Base-by-base conservation (phyloP, 2,329 filamentous ascomycete genomes). In the Colletotrichum abscissum region DNA sequence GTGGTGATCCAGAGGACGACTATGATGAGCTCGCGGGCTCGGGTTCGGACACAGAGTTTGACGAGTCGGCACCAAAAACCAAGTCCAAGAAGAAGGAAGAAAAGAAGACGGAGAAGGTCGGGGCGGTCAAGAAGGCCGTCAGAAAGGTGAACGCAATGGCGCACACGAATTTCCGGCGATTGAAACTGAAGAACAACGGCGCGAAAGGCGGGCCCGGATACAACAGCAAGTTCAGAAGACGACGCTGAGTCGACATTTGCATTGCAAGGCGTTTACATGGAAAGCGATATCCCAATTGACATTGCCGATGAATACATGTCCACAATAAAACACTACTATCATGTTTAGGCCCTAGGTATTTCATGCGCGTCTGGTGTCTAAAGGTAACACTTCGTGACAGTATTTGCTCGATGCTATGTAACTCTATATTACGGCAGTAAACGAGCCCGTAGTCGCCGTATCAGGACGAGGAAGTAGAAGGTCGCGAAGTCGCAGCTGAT, bases 121-220 rank as follows among this genome's bases (percentile, higher is more conserved):
- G 85, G 19, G 80, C 81, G 46, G 84, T 90, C 57, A 88, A 87
- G 79, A 89, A 87, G 79, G 84, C 84, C 6, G 85, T 83, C 28
- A 87, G 87, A 77, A 93, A 92, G 82, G 89, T 93, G 63, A 91
- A 89, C 77, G 90, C 90, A 75, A 81, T 90, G 76, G 91, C 91
- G 16, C 88, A 92, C 77, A 87, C 90, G 74, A 93, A 93, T 82
- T 93, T 92, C 81, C 90, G 90, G 80, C 83, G 89, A 68, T 80
- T 93, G 72, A 93, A 93, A 84, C 82, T 93, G 78, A 86, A 85
- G 76, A 92, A 92, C 76, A 82, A 85, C 3, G 91, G 90, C 4
- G 82, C 88, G n/a, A 92, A 92, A 80, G 91, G 90, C 1, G 90
- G 89, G 4, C 85, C 88, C 24, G 88, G 85, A 2, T 84, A 86